Percentiles rank a stretch among this genome's conserved stretches.
These are phyloP conservation scores for Cyclotella choctawhatcheeana DNA, from an alignment of 108 stramenopile species.

Conservation along the genomic window DNA sequence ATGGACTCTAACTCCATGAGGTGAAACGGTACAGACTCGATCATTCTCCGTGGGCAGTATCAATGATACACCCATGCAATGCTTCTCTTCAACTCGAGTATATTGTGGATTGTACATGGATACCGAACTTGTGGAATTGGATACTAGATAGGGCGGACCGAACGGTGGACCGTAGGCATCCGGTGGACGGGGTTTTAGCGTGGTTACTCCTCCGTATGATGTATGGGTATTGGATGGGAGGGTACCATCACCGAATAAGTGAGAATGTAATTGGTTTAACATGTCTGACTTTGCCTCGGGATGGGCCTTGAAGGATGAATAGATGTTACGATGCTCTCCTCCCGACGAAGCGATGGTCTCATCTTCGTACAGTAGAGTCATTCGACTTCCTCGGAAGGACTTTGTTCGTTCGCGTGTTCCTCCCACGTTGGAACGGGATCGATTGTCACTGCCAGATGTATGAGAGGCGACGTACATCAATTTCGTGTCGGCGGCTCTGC, in stretches of 20 bases:
- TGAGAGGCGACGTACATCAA: conserved; percentile 73
- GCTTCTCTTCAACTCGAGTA: conserved; percentile 29
- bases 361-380: conserved; percentile 37
- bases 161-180: conserved; percentile 71
- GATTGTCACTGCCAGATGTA: conserved; percentile 42
- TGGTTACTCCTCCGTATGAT: conserved; percentile 3
- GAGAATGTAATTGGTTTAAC: conserved; percentile 54
- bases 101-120: neutral
- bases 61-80: conserved; percentile 55
- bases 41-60: conserved; percentile 55
- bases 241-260: conserved; percentile 54
- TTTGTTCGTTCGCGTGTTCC: neutral
- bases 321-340: conserved; percentile 27
- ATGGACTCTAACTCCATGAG: conserved; percentile 73
- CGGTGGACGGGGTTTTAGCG: conserved; percentile 48
- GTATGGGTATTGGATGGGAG: neutral
- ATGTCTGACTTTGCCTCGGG: conserved; percentile 60
- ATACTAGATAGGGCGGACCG: conserved; percentile 36
- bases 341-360: neutral
- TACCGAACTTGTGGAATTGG: neutral
- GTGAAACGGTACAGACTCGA: conserved; percentile 66
- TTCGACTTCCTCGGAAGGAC: conserved; percentile 37
- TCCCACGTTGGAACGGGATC: conserved; percentile 17
- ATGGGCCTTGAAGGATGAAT: conserved; percentile 79
- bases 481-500: neutral